Base-by-base conservation (phyloP, 2,329 filamentous ascomycete genomes). In the Onygena corvina region DNA sequence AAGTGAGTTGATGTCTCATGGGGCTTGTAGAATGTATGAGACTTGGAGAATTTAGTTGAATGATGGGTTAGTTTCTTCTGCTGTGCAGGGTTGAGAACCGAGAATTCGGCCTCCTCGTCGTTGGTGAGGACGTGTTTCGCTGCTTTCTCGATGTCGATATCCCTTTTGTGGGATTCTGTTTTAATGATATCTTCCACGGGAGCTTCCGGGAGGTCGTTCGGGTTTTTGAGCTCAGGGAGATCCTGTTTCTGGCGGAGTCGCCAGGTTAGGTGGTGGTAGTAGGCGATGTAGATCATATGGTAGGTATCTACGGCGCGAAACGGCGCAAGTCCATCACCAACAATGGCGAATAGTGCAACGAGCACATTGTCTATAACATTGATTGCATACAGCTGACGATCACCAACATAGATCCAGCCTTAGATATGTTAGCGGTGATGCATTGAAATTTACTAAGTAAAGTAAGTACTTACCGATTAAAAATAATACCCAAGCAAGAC, bases 401-500 rank as follows among this genome's bases (percentile, higher is more conserved):
- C 77, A 16, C 84, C 85, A 16, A 90, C 82, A 54, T 87, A 88
- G 61, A 92, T 86, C 86, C 86, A 93, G 44, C 77, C 73, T 72
- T 40, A 6, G 6, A 44, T 45, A 25, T 18, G 23, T 46, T 46
- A 23, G 9, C 12, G 16, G 8, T n/a, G n/a, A n/a, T n/a, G n/a
- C n/a, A n/a, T n/a, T n/a, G n/a, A n/a, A n/a, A n/a, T n/a, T n/a
- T n/a, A n/a, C n/a, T n/a, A n/a, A n/a, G n/a, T n/a, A 21, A 4
- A 27, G 20, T 1, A 42, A 33, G 12, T 27, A 52, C 64, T 50
- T 65, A 71, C 82, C 85, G 61, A 94, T 94, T 49, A 93, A 71
- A 67, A 90, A 92, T n/a, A 93, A 75, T 1, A 94, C 86, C 87
- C 86, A 94, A 0, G 84, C 84, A 9, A 90, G 72, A 59, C 86